Conservation (phyloP, 208 protist species). For the Kentomonas sorsogonicus region DNA sequence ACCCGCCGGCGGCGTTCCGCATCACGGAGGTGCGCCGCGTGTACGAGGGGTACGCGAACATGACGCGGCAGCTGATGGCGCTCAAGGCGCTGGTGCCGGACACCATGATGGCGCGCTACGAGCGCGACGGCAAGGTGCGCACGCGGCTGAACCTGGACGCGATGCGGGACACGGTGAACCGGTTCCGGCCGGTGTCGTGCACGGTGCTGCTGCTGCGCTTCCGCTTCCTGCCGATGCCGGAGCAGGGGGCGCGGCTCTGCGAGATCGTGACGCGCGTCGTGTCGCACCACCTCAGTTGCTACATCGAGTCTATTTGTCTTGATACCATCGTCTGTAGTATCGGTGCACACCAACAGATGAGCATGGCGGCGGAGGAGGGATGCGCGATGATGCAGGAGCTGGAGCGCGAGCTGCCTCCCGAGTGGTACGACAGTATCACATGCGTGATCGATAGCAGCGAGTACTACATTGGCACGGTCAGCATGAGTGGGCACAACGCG, state of each 20-base stretch:
- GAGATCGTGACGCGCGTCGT: background rate
- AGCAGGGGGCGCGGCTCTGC: background rate
- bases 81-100: too few species aligned
- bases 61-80: too few species aligned
- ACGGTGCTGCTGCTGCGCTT: background rate
- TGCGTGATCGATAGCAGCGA: constrained; percentile 53
- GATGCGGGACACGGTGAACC: background rate
- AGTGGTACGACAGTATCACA: constrained; percentile 32
- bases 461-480: constrained; percentile 68
- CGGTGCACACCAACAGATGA: constrained; percentile 51
- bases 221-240: background rate
- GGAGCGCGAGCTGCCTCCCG: constrained; percentile 23
- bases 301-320: constrained; percentile 46
- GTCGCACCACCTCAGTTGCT: constrained; percentile 35
- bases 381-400: constrained; percentile 56
- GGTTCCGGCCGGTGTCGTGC: background rate
- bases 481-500: constrained; percentile 31
- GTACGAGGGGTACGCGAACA: too few species aligned
- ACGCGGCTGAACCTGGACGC: background rate
- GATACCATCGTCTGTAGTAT: constrained; percentile 58
- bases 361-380: constrained; percentile 49
- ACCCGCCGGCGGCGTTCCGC: too few species aligned
- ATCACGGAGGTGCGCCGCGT: too few species aligned
- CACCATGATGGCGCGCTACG: too few species aligned
- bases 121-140: too few species aligned